A percentile compares a stretch with the other conserved stretches of the same genome.
phyloP scores from a whole-genome alignment of 1,284 basidiomycete genomes.

The Apiotrichum domesticum region DNA sequence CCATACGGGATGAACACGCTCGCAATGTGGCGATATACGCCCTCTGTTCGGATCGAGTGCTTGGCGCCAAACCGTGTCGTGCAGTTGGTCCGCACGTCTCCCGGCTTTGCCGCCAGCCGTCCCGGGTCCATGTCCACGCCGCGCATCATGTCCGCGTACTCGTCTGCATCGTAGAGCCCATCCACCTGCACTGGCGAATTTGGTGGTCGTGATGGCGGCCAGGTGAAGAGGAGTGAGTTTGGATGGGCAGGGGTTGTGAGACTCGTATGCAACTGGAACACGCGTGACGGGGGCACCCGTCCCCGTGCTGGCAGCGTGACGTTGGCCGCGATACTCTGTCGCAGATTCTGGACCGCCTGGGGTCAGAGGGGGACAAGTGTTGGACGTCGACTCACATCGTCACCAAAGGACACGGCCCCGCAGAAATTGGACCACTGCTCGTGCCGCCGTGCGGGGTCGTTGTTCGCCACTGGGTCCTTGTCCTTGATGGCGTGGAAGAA shows the following conservation, averaged over 20 bases:
- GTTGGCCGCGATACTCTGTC: slow-evolving; percentile 22
- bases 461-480: slow-evolving; percentile 61
- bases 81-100: slow-evolving; percentile 81
- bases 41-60: slow-evolving; percentile 60
- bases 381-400: slow-evolving; percentile 36
- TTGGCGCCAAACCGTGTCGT: slow-evolving; percentile 82
- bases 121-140: slow-evolving; percentile 62
- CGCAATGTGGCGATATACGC: slow-evolving; percentile 60
- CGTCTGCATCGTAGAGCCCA: slow-evolving; percentile 67
- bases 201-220: slow-evolving; percentile 59
- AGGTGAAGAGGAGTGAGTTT: slow-evolving; percentile 63
- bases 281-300: slow-evolving; percentile 36
- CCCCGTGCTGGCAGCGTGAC: slow-evolving; percentile 24
- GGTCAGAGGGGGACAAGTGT: neutral
- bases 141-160: slow-evolving; percentile 74
- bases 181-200: slow-evolving; percentile 25
- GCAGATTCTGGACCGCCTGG: slow-evolving; percentile 34
- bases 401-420: slow-evolving; percentile 55
- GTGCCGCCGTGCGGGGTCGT: slow-evolving; percentile 63
- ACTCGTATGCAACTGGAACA: slow-evolving; percentile 45
- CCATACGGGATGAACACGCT: slow-evolving; percentile 93
- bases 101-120: slow-evolving; percentile 48
- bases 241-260: slow-evolving; percentile 20
- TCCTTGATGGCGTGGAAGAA: slow-evolving; percentile 81
- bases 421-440: slow-evolving; percentile 92